Evolutionary conservation across 2,329 filamentous ascomycete genomes (phyloP), one percentile per base, ranked within the genome.

Genomic region (Esteya vermicola): DNA sequence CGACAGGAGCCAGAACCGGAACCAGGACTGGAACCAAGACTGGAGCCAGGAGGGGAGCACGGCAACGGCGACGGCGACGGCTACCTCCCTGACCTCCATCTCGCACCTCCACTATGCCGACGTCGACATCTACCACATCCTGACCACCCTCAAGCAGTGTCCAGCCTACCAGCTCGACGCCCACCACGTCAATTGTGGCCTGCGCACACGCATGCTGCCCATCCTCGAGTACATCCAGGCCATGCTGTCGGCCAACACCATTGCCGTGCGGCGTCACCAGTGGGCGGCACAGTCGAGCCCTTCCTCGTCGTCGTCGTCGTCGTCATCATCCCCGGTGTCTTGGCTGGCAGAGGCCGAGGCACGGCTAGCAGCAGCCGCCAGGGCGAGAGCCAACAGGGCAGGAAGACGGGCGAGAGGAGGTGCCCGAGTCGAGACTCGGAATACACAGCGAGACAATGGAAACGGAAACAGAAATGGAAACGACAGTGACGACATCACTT

Each of bases 91-190:
- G 9, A 30, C 7, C 3, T 7, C 27, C 13, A 13, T 6, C 10
- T n/a, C 3, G 9, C 9, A 7, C 10, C 21, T 33, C 19, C 25
- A 39, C 36, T 42, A 28, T 32, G 32, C 41, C 9, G 31, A 43
- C 36, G 65, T 75, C n/a, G 75, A 82, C 45, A 60, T 85, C 3
- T 65, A 74, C 40, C 62, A 68, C 21, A 52, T 86, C 2, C 53
- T 86, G 14, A 59, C 70, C 9, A 65, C 66, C 0, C 60, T 86
- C 19, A 68, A 74, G 28, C 75, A 85, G 55, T 76, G 71, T 37
- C 77, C 81, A 1, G 70, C 67, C 41, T 86, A 86, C 52, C 82
- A 86, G 54, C 70, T 86, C 43, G 80, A 88, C 55, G 70, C 69
- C 47, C 65, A 85, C 52, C 82, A 88, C 54, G 67, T 67, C 2